Conservation (phyloP, 202 grass and related monocot species). For the Zizania palustris region DNA sequence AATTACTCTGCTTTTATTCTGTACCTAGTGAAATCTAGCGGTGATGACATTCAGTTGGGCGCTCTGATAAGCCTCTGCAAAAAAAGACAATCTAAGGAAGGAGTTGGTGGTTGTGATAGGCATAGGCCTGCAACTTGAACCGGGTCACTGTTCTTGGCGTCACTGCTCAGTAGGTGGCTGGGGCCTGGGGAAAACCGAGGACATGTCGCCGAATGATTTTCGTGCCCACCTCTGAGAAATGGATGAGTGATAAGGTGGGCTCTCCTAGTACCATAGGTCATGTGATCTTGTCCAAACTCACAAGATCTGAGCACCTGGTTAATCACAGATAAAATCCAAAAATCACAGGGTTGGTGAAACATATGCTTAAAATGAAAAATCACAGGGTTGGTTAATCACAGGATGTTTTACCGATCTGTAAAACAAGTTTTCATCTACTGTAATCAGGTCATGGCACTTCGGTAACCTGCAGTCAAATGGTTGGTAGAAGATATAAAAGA, state of each 20-base stretch:
- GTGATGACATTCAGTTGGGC: not conserved
- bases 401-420: not conserved
- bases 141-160: not conserved
- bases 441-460: not conserved
- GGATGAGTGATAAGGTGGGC: not conserved
- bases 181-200: not conserved
- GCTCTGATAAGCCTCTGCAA: not conserved
- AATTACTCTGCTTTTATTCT: constrained; percentile 18
- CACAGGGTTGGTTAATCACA: no score
- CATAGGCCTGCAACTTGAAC: not conserved
- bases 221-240: not conserved
- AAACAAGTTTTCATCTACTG: not conserved
- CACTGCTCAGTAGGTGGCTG: not conserved
- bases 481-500: constrained; percentile 4
- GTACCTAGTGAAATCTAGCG: not conserved
- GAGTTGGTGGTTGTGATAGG: not conserved
- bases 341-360: not conserved
- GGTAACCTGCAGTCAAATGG: not conserved
- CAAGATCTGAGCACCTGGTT: not conserved
- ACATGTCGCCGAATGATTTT: not conserved
- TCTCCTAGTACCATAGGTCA: not conserved
- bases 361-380: not conserved
- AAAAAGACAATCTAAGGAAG: not conserved
- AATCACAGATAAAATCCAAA: not conserved
- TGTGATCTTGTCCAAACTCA: not conserved